Evolutionary conservation across 208 protist species (phyloP), one percentile per base, ranked within the genome.

Genomic region (Leishmania major): DNA sequence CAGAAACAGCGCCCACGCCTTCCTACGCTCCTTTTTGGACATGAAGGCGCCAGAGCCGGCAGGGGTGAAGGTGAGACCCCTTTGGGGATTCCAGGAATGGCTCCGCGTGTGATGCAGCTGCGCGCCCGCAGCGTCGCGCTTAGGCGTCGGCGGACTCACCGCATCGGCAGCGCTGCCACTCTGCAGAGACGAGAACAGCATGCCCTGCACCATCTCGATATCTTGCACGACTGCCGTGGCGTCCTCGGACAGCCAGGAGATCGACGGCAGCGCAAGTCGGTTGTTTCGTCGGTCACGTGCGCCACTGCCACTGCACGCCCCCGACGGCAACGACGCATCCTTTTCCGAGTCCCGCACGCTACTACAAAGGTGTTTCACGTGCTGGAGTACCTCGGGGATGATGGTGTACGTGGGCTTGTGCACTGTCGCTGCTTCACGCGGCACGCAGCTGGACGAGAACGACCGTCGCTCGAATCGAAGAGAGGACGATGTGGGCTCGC

Each of bases 1-100:
- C 75, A 94, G 85, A 28, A 95, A 71, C 57, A 85, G 78, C 51
- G 87, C 77, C 89, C 93, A 96, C 55, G 86, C 89, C 81, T 77
- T 85, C 67, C 82, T 79, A 3, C 87, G 79, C 31, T 78, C 70
- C 55, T 83, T 84, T 25, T 75, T 72, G 37, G 82, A 80, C 19
- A 87, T 53, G 17, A 86, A 83, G 47, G 57, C 1, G 1, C 83
- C 73, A 3, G 78, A 80, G 47, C 53, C 62, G 19, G 83, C n/a
- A 11, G 73, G 53, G 45, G 70, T 64, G 35, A 72, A 69, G 31
- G 31, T 17, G 4, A 70, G 59, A 49, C 73, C 78, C 10, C 49
- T 80, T 53, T 57, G 75, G 0, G 75, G 35, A 49, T 66, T 83
- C 73, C 78, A 83, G 11, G 83, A 86, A 47, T 66, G 67, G 51